Percentiles rank a stretch among this genome's conserved stretches.
Evolutionary conservation across 176 grass and related monocot species (phyloP).

Genomic region (Avena insularis): DNA sequence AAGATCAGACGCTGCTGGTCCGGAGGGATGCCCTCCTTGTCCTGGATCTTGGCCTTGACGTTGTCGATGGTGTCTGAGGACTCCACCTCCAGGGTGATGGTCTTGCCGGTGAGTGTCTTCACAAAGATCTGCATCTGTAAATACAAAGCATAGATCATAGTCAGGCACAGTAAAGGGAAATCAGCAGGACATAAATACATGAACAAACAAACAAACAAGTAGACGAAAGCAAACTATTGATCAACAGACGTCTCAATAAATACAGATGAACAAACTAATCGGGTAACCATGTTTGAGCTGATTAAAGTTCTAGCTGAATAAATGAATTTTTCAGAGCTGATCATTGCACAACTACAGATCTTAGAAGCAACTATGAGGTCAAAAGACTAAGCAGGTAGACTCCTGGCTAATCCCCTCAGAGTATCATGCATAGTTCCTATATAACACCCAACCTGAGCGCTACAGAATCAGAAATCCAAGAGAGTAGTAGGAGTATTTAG

Average conservation of each 20-base stretch:
- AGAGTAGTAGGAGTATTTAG: neutral
- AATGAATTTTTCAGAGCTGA: neutral
- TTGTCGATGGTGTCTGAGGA: slow-evolving; percentile 65
- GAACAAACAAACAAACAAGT: no score
- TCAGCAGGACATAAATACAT: no score
- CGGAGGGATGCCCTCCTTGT: slow-evolving; percentile 71
- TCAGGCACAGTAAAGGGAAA: no score
- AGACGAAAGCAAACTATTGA: no score
- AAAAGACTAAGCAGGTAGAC: neutral
- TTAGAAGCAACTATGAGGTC: neutral
- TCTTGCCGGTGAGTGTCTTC: slow-evolving; percentile 63
- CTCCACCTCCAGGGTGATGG: slow-evolving; percentile 62
- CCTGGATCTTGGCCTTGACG: slow-evolving; percentile 69
- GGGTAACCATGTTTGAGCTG: no score
- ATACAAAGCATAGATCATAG: no score
- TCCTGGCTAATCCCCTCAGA: neutral
- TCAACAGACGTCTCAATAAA: no score
- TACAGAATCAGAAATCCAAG: neutral
- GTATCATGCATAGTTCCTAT: neutral
- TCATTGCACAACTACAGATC: neutral
- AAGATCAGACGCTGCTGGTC: slow-evolving; percentile 73
- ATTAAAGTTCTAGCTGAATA: no score
- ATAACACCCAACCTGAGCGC: no score
- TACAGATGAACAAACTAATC: no score
- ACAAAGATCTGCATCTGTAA: slow-evolving; percentile 54